phyloP scores from a whole-genome alignment of 768 basidiomycete genomes.

The Chlorophyllum brunneum region DNA sequence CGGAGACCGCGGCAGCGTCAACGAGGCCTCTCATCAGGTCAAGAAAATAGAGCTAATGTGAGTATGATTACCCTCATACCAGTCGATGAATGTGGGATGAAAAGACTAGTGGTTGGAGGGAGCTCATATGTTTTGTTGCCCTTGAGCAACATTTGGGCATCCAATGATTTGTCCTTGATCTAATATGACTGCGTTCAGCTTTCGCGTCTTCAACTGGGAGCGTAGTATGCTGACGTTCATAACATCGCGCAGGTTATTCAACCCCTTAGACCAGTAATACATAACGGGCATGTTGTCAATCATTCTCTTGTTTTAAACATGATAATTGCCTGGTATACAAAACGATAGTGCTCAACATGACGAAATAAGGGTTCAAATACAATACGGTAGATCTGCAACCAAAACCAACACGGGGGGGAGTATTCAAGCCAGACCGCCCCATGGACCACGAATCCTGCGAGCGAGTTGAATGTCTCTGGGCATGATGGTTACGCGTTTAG shows the following conservation, averaged over 20 bases:
- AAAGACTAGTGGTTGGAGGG: constrained; percentile 77
- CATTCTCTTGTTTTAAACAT: background rate
- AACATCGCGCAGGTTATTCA: background rate
- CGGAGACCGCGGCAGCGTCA: constrained; percentile 4
- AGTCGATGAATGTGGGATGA: constrained; percentile 43
- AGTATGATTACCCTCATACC: constrained; percentile 28
- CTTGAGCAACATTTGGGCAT: constrained; percentile 35
- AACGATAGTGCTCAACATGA: background rate
- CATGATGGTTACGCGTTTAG: constrained; percentile 98
- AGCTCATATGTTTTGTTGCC: constrained; percentile 43
- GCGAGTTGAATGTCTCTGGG: constrained; percentile 96
- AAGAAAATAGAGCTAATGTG: constrained; percentile 9
- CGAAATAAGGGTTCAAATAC: constrained; percentile 2
- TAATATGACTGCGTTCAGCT: constrained; percentile 66
- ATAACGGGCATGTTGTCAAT: background rate
- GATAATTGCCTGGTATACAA: constrained; percentile 14
- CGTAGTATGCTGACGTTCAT: background rate
- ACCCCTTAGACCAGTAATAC: background rate
- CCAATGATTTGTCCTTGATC: constrained; percentile 79
- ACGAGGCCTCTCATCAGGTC: constrained; percentile 1
- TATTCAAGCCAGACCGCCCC: constrained; percentile 64
- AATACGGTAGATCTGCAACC: constrained; percentile 9
- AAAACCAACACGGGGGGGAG: background rate
- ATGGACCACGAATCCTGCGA: constrained; percentile 88
- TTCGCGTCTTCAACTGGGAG: background rate